Conservation (phyloP, 148 eudicot genomes). For the Rhododendron ferrugineum region DNA sequence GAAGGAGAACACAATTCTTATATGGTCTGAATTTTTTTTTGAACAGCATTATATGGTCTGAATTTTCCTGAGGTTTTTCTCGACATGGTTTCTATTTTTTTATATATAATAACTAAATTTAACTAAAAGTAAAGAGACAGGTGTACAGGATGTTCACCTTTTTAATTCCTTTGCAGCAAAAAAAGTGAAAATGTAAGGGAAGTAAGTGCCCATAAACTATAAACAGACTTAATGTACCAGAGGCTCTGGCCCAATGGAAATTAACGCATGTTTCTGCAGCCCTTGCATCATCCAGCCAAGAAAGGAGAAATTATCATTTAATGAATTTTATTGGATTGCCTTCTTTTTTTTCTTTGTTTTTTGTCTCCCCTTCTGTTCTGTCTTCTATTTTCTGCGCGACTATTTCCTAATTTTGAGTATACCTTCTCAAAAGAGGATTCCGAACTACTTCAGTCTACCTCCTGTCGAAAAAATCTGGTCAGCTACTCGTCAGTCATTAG, state of each 20-base stretch:
- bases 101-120: not conserved
- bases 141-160: not conserved
- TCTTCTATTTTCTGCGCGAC: not conserved
- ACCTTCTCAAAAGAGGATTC: constrained; percentile 2
- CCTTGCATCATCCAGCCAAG: not conserved
- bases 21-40: not conserved
- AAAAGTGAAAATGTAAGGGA: not conserved
- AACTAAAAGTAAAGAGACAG: not conserved
- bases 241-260: not conserved
- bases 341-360: not conserved
- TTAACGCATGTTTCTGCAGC: not conserved
- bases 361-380: not conserved
- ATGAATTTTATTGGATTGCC: not conserved
- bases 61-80: not conserved
- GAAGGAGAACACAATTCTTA: not conserved
- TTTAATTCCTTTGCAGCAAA: not conserved
- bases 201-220: not conserved
- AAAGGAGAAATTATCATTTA: not conserved
- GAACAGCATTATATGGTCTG: not conserved
- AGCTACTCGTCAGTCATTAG: not conserved
- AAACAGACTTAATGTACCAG: not conserved
- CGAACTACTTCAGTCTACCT: not conserved
- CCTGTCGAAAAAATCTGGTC: not conserved
- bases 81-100: not conserved
- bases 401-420: not conserved